Percentiles rank a stretch among this genome's conserved stretches.
phyloP scores from a whole-genome alignment of 1,284 basidiomycete genomes.

The Leccinum cinnamomeum region DNA sequence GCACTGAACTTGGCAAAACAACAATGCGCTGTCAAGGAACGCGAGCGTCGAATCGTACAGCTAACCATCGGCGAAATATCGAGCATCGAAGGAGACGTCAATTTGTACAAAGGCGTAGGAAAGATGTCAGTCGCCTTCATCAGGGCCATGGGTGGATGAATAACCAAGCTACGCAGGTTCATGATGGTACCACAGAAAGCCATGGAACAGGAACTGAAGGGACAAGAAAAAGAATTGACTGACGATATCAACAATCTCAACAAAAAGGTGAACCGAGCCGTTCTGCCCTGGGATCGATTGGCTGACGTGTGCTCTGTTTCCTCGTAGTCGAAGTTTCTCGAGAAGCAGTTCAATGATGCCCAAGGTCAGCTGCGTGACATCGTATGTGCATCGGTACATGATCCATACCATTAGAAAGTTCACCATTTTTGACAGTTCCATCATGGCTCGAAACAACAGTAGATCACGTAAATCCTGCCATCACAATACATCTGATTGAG shows the following conservation, averaged over 20 bases:
- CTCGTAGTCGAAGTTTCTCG: conserved; percentile 78
- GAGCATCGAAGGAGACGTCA: conserved; percentile 64
- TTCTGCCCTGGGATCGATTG: neutral
- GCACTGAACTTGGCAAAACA: conserved; percentile 70
- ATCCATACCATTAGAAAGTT: neutral
- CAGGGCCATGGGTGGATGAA: neutral
- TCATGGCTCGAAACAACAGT: conserved; percentile 54
- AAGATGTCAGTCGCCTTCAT: conserved; percentile 68
- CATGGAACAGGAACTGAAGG: conserved; percentile 76
- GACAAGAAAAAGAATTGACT: conserved; percentile 75
- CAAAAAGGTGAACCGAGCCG: conserved; percentile 58
- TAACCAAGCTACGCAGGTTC: conserved; percentile 58
- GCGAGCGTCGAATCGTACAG: conserved; percentile 84
- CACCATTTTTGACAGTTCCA: conserved; percentile 50
- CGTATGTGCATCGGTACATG: conserved; percentile 39
- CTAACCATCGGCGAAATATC: conserved; percentile 79
- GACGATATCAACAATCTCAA: conserved; percentile 79
- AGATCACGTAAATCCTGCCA: conserved; percentile 11
- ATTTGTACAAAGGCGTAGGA: conserved; percentile 87
- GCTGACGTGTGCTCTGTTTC: conserved; percentile 6
- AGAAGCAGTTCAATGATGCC: conserved; percentile 89
- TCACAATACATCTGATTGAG: conserved; percentile 9
- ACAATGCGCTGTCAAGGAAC: conserved; percentile 76
- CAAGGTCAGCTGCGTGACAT: conserved; percentile 86
- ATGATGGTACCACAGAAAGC: conserved; percentile 78